Conservation (phyloP, 805 yeast species). For the Kregervanrija pseudodelftensis region DNA sequence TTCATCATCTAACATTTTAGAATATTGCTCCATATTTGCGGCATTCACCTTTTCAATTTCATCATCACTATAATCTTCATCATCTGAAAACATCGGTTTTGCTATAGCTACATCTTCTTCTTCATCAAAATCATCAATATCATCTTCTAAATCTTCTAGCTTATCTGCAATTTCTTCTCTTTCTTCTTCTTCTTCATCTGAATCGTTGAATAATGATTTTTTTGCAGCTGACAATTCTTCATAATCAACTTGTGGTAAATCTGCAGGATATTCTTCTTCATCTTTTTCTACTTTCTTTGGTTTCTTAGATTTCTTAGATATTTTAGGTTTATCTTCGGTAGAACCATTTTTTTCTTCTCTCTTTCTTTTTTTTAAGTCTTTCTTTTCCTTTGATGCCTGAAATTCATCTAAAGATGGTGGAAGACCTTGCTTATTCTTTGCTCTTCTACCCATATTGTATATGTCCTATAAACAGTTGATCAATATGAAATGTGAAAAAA, state of each 20-base stretch:
- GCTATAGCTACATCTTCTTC: conserved; percentile 52
- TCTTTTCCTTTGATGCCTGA: conserved; percentile 37
- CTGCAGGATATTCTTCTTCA: conserved; percentile 36
- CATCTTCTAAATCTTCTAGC: conserved; percentile 20
- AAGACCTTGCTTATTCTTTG: conserved; percentile 84
- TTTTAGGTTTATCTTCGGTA: conserved; percentile 20
- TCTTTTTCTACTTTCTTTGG: conserved; percentile 21
- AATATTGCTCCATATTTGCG: conserved; percentile 75
- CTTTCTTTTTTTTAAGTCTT: conserved; percentile 29
- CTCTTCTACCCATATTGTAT: conserved; percentile 77
- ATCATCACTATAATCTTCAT: conserved; percentile 50
- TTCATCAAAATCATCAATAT: conserved; percentile 21
- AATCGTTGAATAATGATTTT: conserved; percentile 70
- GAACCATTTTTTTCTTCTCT: conserved; percentile 25
- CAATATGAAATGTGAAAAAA: neutral
- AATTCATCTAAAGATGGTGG: conserved; percentile 90
- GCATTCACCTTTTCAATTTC: conserved; percentile 70
- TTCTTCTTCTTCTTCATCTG: conserved; percentile 53
- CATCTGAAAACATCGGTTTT: conserved; percentile 78
- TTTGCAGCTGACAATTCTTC: conserved; percentile 64
- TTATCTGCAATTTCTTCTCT: conserved; percentile 40
- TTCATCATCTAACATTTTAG: conserved; percentile 55
- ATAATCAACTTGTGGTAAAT: conserved; percentile 57
- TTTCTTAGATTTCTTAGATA: conserved; percentile 11
- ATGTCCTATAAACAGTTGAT: too few relatives aligned